These are phyloP conservation scores for Elsinoe perseae DNA, from an alignment of 2,329 filamentous ascomycete species.

Conservation along the genomic window DNA sequence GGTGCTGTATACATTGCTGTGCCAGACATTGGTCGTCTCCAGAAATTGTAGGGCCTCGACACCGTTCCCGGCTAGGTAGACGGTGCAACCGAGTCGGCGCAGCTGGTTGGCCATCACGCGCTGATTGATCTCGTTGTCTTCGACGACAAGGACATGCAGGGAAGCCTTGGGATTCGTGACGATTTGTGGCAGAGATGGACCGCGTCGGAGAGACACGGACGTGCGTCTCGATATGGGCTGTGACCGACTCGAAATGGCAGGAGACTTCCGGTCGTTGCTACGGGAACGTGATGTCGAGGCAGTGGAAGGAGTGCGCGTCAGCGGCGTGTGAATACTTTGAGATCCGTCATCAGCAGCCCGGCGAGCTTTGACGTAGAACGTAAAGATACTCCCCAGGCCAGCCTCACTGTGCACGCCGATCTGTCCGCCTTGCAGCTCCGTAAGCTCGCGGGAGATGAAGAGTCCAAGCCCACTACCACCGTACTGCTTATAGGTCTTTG, in stretches of 20 bases:
- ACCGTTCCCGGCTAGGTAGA: slow-evolving; percentile 25
- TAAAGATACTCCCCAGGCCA: slow-evolving; percentile 55
- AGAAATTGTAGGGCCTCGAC: slow-evolving; percentile 25
- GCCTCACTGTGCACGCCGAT: slow-evolving; percentile 55
- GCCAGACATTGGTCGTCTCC: slow-evolving; percentile 19
- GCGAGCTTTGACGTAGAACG: slow-evolving; percentile 57
- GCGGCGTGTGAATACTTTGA: background rate
- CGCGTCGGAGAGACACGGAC: background rate
- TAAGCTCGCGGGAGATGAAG: slow-evolving; percentile 60
- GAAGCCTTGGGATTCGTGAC: background rate
- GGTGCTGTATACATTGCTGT: slow-evolving; percentile 16
- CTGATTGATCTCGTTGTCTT: slow-evolving; percentile 29
- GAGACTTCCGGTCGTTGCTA: background rate
- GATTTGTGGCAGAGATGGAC: background rate
- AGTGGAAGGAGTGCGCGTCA: background rate
- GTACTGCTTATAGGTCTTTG: slow-evolving; percentile 58
- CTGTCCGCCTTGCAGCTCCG: slow-evolving; percentile 59
- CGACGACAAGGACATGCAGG: slow-evolving; percentile 22
- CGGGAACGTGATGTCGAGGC: background rate
- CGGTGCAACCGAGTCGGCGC: slow-evolving; percentile 23
- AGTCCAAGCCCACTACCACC: slow-evolving; percentile 61
- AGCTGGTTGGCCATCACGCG: slow-evolving; percentile 26
- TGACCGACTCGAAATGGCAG: background rate
- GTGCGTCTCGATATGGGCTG: background rate
- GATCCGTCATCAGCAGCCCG: slow-evolving; percentile 26